Evolutionary conservation across 371 early-diverging fungal genomes (phyloP).

Genomic region (Lichtheimia corymbifera): DNA sequence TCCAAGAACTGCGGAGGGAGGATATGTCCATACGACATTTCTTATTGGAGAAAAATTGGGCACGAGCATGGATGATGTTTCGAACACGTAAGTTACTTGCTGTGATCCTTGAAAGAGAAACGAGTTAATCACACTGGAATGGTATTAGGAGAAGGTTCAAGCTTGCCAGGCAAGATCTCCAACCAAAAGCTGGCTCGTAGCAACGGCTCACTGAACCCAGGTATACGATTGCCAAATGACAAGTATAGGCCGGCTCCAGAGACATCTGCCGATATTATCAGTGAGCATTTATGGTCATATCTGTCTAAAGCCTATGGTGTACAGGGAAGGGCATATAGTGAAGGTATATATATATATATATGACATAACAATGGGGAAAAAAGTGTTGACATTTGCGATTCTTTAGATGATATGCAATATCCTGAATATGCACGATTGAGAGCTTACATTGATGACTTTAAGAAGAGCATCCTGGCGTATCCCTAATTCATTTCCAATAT

Average conservation of each 20-base stretch:
- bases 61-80: slow-evolving; percentile 47
- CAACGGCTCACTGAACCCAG: slow-evolving; percentile 43
- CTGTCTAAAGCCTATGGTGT: slow-evolving; percentile 41
- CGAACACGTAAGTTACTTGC: slow-evolving; percentile 39
- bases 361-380: neutral
- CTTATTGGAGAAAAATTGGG: slow-evolving; percentile 45
- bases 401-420: slow-evolving; percentile 35
- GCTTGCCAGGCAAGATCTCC: slow-evolving; percentile 35
- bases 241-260: slow-evolving; percentile 49
- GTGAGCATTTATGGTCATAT: slow-evolving; percentile 41
- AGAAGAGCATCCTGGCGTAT: slow-evolving; percentile 42
- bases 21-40: slow-evolving; percentile 45
- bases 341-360: slow-evolving; percentile 39
- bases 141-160: slow-evolving; percentile 39
- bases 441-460: slow-evolving; percentile 44
- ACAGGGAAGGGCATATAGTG: slow-evolving; percentile 40
- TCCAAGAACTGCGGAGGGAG: slow-evolving; percentile 47
- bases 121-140: neutral
- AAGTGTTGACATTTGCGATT: neutral
- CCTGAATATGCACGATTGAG: slow-evolving; percentile 47
- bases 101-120: neutral
- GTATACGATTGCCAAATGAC: slow-evolving; percentile 42
- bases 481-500: slow-evolving; percentile 19
- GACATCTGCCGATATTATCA: slow-evolving; percentile 49
- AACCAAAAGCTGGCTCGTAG: slow-evolving; percentile 36